These are phyloP conservation scores for Phellinidium pouzarii DNA, from an alignment of 1,284 basidiomycete genomes.

Conservation along the genomic window DNA sequence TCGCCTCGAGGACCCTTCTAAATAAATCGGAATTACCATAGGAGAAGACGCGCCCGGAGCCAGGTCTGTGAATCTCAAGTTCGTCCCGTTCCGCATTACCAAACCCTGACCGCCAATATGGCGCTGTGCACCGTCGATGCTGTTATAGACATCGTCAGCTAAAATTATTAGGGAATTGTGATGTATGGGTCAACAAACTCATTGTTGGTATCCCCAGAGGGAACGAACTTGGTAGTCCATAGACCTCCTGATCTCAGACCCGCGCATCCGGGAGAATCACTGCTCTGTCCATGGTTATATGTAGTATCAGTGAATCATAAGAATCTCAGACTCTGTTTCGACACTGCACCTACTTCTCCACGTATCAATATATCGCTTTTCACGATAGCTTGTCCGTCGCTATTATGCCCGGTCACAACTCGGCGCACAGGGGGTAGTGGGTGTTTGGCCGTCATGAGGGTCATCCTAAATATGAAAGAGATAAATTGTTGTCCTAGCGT, in stretches of 20 bases:
- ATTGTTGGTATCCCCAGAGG: constrained; percentile 50
- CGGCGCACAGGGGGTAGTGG: constrained; percentile 35
- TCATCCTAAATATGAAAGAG: constrained; percentile 5
- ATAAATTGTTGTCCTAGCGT: background rate
- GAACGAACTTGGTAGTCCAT: constrained; percentile 47
- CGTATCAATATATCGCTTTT: constrained; percentile 27
- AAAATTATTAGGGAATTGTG: background rate
- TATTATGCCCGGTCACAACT: constrained; percentile 44
- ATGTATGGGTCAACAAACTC: constrained; percentile 23
- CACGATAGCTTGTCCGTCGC: constrained; percentile 31
- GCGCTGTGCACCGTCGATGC: constrained; percentile 45
- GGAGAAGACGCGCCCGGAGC: constrained; percentile 43
- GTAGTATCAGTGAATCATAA: no score
- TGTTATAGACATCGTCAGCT: constrained; percentile 30
- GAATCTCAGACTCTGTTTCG: no score
- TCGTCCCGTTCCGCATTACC: constrained; percentile 41
- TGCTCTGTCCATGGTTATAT: background rate
- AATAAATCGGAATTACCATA: constrained; percentile 36
- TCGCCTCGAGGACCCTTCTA: background rate
- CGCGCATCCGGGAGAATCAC: constrained; percentile 21
- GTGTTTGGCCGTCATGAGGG: background rate
- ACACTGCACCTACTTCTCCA: constrained; percentile 7
- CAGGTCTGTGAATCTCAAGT: constrained; percentile 49
- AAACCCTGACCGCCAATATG: constrained; percentile 34
- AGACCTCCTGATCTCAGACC: constrained; percentile 32